Conservation (phyloP, 2,329 filamentous ascomycete genomes). For the Colletotrichum sp. region DNA sequence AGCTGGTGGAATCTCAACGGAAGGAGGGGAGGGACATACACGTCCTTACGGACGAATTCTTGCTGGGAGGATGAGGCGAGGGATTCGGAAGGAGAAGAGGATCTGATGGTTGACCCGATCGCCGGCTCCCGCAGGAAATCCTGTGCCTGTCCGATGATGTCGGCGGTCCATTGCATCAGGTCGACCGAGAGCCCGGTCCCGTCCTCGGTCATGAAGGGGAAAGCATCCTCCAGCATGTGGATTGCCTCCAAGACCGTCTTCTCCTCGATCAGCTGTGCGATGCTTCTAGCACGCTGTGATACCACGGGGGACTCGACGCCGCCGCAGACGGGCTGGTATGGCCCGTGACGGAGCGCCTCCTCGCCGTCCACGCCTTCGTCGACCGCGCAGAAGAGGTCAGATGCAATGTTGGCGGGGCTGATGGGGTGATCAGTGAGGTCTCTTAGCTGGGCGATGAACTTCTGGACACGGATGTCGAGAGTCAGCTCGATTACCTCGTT, state of each 20-base stretch:
- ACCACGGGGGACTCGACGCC: not conserved
- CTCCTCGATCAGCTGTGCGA: not conserved
- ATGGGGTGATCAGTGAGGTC: not conserved
- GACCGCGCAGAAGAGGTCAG: not conserved
- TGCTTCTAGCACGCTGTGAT: not conserved
- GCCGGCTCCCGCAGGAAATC: not conserved
- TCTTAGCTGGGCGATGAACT: conserved; percentile 32
- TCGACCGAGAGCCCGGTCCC: not conserved
- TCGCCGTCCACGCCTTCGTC: not conserved
- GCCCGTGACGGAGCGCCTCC: not conserved
- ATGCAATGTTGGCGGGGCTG: not conserved
- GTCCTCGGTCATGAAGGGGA: not conserved
- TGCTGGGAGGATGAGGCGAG: not conserved
- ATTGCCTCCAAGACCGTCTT: conserved; percentile 8
- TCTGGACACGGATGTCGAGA: conserved; percentile 41
- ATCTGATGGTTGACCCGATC: not conserved
- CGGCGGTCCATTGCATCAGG: not conserved
- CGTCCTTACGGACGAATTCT: not conserved
- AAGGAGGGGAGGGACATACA: not conserved
- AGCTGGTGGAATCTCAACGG: not conserved
- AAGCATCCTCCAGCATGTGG: not conserved
- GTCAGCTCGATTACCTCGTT: conserved; percentile 28
- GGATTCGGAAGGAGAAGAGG: not conserved
- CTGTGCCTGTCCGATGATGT: not conserved
- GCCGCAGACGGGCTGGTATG: not conserved